Base-by-base conservation (phyloP, 139 green algal genomes). In the Tetraselmis striata region DNA sequence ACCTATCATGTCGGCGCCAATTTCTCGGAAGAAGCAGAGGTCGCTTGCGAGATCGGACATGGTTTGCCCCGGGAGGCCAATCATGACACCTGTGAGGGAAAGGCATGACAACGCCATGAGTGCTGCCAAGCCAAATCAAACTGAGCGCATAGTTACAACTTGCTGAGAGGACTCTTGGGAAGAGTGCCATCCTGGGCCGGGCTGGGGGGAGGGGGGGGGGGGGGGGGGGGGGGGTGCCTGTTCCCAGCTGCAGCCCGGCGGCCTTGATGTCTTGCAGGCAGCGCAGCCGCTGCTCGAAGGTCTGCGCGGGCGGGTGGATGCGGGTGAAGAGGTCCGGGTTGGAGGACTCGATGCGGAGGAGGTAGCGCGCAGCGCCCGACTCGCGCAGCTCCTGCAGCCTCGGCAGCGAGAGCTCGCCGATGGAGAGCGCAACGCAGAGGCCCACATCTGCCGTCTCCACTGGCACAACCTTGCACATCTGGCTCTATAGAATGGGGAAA, bases 1-100 rank as follows among this genome's bases (percentile, higher is more conserved):
- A 85, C 90, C 90, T 45, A 94, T 91, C 90, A 94, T 94, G 86
- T 94, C 87, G 0, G 89, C 86, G 23, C 83, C 81, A 24, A 92
- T 67, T 29, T 91, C 76, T 1, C 85, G 83, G 86, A 94, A 94
- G 78, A 94, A 94, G 28, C 82, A 11, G 29, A 94, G 81, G 84
- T 94, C 90, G 0, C 85, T 82, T 11, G 90, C 90, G 77, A 94
- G 81, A 85, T 94, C 89, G 1, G 78, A 30, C 88, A 92, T 83
- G 28, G 86, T 93, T 81, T 94, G 90, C 22, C 88, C 90, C 1
- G 90, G 90, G 79, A 94, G 88, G 22, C 90, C 90, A 59, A 94
- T 89, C 90, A 94, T 94, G 1, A 93, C 85, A 59, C 90, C 90
- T 28, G 90, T 93, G 78, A 77, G 27, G 28, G 22, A 11, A 2